A percentile compares a stretch with the other conserved stretches of the same genome.
phyloP scores from a whole-genome alignment of 2,329 filamentous ascomycete species.

The Monilinia laxa region DNA sequence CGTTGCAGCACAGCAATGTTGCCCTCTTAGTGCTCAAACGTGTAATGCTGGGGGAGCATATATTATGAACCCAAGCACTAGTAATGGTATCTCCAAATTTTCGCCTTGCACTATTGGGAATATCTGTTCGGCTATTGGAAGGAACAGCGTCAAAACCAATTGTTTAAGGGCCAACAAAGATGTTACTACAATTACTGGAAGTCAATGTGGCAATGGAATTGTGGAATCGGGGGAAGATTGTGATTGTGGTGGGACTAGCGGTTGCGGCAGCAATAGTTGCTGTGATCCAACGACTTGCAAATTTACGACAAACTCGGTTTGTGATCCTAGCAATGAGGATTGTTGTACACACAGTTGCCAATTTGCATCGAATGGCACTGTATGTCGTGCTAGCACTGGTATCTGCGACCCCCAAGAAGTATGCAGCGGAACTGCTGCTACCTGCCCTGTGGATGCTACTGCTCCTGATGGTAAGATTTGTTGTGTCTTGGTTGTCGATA shows the following conservation, averaged over 20 bases:
- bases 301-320: slow-evolving; percentile 70
- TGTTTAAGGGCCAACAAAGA: slow-evolving; percentile 87
- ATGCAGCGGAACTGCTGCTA: slow-evolving; percentile 70
- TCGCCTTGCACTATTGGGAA: slow-evolving; percentile 90
- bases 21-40: slow-evolving; percentile 64
- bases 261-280: slow-evolving; percentile 74
- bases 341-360: slow-evolving; percentile 70
- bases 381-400: slow-evolving; percentile 79
- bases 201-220: slow-evolving; percentile 94
- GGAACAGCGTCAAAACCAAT: slow-evolving; percentile 69
- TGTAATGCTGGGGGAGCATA: slow-evolving; percentile 79
- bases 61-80: slow-evolving; percentile 96
- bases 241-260: slow-evolving; percentile 78
- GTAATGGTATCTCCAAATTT: slow-evolving; percentile 70
- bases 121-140: slow-evolving; percentile 81
- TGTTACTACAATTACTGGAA: slow-evolving; percentile 76
- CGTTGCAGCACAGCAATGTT: slow-evolving; percentile 67
- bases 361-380: slow-evolving; percentile 62
- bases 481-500: neutral
- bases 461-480: slow-evolving; percentile 59
- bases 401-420: slow-evolving; percentile 82
- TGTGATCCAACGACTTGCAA: slow-evolving; percentile 86
- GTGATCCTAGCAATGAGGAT: slow-evolving; percentile 78
- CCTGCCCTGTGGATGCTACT: slow-evolving; percentile 72
- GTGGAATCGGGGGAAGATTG: slow-evolving; percentile 93